phyloP scores from a whole-genome alignment of 371 early-diverging fungal species.

The Mortierella sp. region DNA sequence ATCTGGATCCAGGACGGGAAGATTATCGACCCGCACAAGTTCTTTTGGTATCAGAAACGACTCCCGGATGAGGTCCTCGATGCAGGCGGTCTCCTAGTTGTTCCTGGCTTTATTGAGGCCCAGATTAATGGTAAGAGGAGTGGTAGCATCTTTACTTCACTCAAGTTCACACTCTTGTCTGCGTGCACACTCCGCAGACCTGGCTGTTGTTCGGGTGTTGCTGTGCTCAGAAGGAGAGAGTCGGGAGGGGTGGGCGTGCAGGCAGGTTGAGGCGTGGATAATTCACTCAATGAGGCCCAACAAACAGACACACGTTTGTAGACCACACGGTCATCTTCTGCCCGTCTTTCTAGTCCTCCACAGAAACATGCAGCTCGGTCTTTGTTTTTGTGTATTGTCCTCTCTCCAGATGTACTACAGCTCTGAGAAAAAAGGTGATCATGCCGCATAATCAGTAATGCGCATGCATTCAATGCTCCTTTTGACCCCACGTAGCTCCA shows the following conservation, averaged over 20 bases:
- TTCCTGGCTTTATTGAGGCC: constrained; percentile 86
- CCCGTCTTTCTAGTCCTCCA: not conserved
- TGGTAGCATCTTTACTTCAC: not conserved
- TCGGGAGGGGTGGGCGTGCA: no score
- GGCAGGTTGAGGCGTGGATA: no score
- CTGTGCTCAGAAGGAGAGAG: not conserved
- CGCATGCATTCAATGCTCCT: no score
- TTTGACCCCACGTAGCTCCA: no score
- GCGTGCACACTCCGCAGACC: not conserved
- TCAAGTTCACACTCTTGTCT: not conserved
- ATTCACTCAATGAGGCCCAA: no score
- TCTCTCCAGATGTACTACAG: no score
- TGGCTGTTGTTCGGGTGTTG: not conserved
- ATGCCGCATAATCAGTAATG: no score
- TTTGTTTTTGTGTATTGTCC: no score
- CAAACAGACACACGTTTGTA: not conserved
- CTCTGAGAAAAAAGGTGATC: no score
- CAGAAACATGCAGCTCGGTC: not conserved
- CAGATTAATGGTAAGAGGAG: constrained; percentile 78
- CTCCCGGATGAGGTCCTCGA: constrained; percentile 80
- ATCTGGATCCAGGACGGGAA: constrained; percentile 83
- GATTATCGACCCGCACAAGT: constrained; percentile 78
- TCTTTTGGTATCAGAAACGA: constrained; percentile 76
- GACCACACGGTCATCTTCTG: not conserved
- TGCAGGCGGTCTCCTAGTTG: constrained; percentile 74